These are phyloP conservation scores for Pleurotus citrinopileatus DNA, from an alignment of 768 basidiomycete genomes.

Conservation along the genomic window DNA sequence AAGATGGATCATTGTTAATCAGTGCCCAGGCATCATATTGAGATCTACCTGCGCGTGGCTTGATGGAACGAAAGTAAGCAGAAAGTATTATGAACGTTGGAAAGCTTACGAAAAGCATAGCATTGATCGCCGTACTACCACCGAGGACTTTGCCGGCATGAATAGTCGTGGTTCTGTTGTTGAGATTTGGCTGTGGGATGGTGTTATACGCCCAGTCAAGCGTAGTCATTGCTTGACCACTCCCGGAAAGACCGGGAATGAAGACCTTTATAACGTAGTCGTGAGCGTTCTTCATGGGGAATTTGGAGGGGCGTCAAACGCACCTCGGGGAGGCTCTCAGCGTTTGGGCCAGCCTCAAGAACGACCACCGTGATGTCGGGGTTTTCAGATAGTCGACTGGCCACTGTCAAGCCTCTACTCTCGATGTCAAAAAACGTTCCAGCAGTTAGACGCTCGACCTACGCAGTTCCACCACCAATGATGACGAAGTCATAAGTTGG, in stretches of 20 bases:
- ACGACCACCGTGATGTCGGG: conserved; percentile 25
- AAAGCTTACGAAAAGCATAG: conserved; percentile 30
- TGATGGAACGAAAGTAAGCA: background rate
- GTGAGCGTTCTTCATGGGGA: too few relatives aligned
- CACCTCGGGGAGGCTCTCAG: conserved; percentile 33
- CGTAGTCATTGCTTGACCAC: conserved; percentile 28
- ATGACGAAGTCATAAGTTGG: conserved; percentile 28
- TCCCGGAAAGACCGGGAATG: conserved; percentile 27
- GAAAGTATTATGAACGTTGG: background rate
- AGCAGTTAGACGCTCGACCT: conserved; percentile 5
- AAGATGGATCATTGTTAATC: conserved; percentile 25
- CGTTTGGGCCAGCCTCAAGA: conserved; percentile 37
- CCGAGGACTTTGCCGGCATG: conserved; percentile 50
- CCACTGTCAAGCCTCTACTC: conserved; percentile 30
- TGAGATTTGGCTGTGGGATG: conserved; percentile 37
- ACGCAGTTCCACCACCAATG: conserved; percentile 32
- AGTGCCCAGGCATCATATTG: conserved; percentile 33
- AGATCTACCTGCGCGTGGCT: conserved; percentile 29
- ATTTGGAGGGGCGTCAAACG: background rate
- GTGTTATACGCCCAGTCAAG: conserved; percentile 52
- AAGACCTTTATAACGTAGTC: too few relatives aligned
- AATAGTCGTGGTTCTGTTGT: conserved; percentile 32
- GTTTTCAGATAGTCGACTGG: conserved; percentile 32
- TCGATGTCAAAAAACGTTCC: background rate
- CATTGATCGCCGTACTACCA: conserved; percentile 58